These are phyloP conservation scores for Scutellaria barbata DNA, from an alignment of 257 asterid genomes.

Conservation along the genomic window DNA sequence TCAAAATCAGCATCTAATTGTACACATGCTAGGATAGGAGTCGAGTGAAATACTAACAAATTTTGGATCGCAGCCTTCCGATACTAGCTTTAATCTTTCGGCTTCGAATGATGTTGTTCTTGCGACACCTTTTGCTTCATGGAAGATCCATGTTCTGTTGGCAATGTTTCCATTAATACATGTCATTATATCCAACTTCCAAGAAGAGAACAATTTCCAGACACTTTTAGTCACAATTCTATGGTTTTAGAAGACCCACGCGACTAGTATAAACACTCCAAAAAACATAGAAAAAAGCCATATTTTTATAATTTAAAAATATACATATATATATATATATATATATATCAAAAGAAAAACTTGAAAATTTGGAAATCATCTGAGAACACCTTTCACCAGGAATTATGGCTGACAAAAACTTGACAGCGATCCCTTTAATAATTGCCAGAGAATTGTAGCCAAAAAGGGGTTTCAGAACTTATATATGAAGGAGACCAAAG, in stretches of 20 bases:
- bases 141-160: conserved; percentile 66
- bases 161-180: neutral
- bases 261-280: conserved; percentile 6
- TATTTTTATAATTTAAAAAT: neutral
- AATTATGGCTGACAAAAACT: conserved; percentile 12
- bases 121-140: conserved; percentile 66
- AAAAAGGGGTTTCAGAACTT: neutral
- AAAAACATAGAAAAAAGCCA: neutral
- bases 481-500: conserved; percentile 16
- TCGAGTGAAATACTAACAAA: conserved; percentile 57
- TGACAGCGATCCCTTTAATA: neutral
- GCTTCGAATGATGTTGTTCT: conserved; percentile 70
- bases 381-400: neutral
- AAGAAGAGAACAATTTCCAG: neutral
- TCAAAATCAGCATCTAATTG: neutral
- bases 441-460: neutral
- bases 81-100: conserved; percentile 65
- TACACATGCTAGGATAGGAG: neutral
- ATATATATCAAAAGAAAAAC: no score
- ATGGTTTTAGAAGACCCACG: neutral
- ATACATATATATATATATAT: neutral
- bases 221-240: neutral
- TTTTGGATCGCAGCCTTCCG: conserved; percentile 76
- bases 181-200: conserved; percentile 1
- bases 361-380: neutral